A percentile compares a stretch with the other conserved stretches of the same genome.
Conservation (phyloP, 2,329 filamentous ascomycete species). For the Shiraia bambusicola region DNA sequence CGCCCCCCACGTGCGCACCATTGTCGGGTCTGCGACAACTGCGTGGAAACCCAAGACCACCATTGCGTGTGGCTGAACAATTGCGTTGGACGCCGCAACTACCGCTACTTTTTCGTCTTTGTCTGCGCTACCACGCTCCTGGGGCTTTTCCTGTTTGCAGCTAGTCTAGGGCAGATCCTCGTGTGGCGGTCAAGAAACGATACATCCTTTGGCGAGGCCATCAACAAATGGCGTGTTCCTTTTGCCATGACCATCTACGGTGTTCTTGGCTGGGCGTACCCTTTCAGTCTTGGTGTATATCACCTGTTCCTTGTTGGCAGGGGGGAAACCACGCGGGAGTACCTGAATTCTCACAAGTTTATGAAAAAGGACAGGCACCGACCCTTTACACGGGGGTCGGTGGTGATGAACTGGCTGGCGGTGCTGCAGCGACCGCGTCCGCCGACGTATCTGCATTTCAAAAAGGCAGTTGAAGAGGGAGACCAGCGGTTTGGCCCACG, state of each 20-base stretch:
- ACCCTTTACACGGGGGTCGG: slow-evolving; percentile 78
- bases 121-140: slow-evolving; percentile 77
- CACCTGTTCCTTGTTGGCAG: slow-evolving; percentile 88
- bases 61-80: slow-evolving; percentile 99
- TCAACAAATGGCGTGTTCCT: slow-evolving; percentile 71
- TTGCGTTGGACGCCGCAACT: slow-evolving; percentile 94
- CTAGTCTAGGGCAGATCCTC: slow-evolving; percentile 78
- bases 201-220: slow-evolving; percentile 68
- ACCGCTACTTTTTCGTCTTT: slow-evolving; percentile 96
- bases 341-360: slow-evolving; percentile 95
- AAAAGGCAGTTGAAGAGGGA: slow-evolving; percentile 71
- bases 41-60: slow-evolving; percentile 94
- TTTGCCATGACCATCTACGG: slow-evolving; percentile 90
- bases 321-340: slow-evolving; percentile 94
- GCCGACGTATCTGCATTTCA: slow-evolving; percentile 88
- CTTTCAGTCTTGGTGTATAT: slow-evolving; percentile 79
- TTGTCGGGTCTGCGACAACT: slow-evolving; percentile 95
- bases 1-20: slow-evolving; percentile 93
- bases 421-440: slow-evolving; percentile 82
- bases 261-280: slow-evolving; percentile 73
- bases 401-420: slow-evolving; percentile 75
- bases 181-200: slow-evolving; percentile 66
- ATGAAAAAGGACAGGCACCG: slow-evolving; percentile 86
- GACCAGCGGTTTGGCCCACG: slow-evolving; percentile 77
- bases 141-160: slow-evolving; percentile 71